Percentiles rank a stretch among this genome's conserved stretches.
Conservation (phyloP, 2,329 filamentous ascomycete genomes). For the Ascochyta clinopodiicola region DNA sequence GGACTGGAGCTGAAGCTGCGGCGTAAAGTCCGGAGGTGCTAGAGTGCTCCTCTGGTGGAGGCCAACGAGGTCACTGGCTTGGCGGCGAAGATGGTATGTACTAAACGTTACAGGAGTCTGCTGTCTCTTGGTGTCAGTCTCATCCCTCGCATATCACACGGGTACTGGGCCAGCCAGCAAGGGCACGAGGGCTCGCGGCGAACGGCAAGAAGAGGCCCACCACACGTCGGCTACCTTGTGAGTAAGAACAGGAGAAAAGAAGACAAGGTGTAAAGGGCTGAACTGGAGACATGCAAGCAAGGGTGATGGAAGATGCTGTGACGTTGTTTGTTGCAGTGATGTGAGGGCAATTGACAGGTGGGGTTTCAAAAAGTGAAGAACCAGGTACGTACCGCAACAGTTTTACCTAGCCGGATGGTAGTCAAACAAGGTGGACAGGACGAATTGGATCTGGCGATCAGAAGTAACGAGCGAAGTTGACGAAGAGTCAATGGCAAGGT, state of each 20-base stretch:
- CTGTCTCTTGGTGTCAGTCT: conserved; percentile 33
- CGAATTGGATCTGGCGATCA: conserved; percentile 16
- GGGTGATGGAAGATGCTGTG: conserved; percentile 31
- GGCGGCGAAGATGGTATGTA: conserved; percentile 22
- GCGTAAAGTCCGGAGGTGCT: conserved; percentile 26
- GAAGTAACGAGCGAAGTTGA: not conserved
- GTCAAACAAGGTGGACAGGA: conserved; percentile 37
- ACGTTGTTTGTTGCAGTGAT: conserved; percentile 43
- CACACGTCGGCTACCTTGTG: conserved; percentile 13
- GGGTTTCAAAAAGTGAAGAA: conserved; percentile 41
- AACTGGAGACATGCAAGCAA: conserved; percentile 23
- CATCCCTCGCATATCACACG: conserved; percentile 37
- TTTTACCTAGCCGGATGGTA: conserved; percentile 44
- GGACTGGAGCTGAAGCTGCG: conserved; percentile 21
- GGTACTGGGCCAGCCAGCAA: conserved; percentile 30
- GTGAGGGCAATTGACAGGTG: conserved; percentile 34
- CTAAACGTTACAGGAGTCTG: conserved; percentile 37
- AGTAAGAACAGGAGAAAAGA: not conserved
- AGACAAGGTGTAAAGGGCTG: conserved; percentile 13
- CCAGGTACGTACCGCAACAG: conserved; percentile 50
- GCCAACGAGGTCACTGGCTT: conserved; percentile 24
- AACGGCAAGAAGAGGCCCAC: conserved; percentile 26
- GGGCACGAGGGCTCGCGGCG: conserved; percentile 22
- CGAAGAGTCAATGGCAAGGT: not conserved
- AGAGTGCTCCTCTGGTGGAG: not conserved